Evolutionary conservation across 768 basidiomycete species (phyloP), one percentile per base, ranked within the genome.

Genomic region (Lyophyllum atratum): DNA sequence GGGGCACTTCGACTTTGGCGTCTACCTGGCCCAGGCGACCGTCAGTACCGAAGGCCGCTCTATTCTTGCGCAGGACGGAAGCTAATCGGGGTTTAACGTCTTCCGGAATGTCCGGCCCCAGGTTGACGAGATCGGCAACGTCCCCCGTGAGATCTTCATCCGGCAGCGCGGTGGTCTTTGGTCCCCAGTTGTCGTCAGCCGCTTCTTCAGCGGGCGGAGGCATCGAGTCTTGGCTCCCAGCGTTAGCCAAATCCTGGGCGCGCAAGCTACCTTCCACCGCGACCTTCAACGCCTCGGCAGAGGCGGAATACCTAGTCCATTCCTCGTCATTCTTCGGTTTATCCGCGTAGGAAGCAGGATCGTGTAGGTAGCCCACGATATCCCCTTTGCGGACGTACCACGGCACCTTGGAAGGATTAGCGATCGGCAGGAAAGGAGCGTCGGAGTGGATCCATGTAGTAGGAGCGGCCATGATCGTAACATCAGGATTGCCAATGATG

Each of bases 81-180:
- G 53, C 47, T 11, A 74, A n/a, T 17, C 24, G n/a, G 0, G 31
- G 26, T 0, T n/a, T 47, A 29, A 59, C 54, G 0, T 53, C 43
- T 3, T 22, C 9, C 2, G 49, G 54, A 46, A 19, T 55, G 57
- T 40, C 21, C 26, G 10, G 33, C 1, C 49, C 34, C 8, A 51
- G n/a, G 24, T 24, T 39, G 6, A 51, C 49, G 2, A 51, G 24
- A 8, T 37, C 21, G 3, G 33, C 49, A 10, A 51, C 24, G 10
- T 51, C 49, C 1, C 49, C 1, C 11, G 31, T 31, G 49, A 46
- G 1, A 29, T 25, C 17, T 61, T 45, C 5, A 31, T 70, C 69
- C 6, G 53, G 50, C 1, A 64, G 67, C 0, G 60, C 67, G 0
- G 66, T 39, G 1, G 67, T 70, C 43, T 74, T 74, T 0, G 73